Base-by-base conservation (phyloP, 805 yeast species). In the Pichia manshurica region DNA sequence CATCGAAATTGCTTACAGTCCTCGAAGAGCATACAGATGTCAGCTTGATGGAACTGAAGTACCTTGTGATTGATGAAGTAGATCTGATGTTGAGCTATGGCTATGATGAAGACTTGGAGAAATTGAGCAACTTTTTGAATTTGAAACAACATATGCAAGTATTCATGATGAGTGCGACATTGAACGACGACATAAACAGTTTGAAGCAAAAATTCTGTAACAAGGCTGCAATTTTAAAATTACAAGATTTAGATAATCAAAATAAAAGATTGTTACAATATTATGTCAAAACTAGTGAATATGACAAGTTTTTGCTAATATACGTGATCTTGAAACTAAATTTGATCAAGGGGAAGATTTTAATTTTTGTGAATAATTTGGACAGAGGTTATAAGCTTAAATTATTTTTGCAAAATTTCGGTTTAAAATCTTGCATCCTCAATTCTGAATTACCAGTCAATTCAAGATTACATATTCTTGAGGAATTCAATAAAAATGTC, bases 321-420 rank as follows among this genome's bases (percentile, higher is more conserved):
- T 93, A 91, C 62, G 96, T 93, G 39, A 89, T 93, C 38, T 84
- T 89, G 75, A 93, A 93, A 65, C 75, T 93, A 59, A 78, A 80
- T 50, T 73, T 93, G 54, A 84, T 93, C 62, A 85, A 86, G 65
- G 99, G 99, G 28, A 93, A 93, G 64, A 82, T 96, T 1, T 68
- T 93, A 39, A 71, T 90, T 7, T 93, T 93, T 70, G 98, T 93
- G 41, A 93, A 93, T 64, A 85, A 86, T 59, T 86, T 91, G 53
- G 98, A 93, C 62, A 82, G 99, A 70, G 96, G 97, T 34, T 93
- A 91, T 69, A 79, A 96, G 61, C 74, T 93, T 55, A 89, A 88
- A 62, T 71, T 93, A 53, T 95, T 90, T 56, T 69, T 93, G 53
- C 96, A 90, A 65, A 97, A 93, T 67, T 93, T 93, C 62, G 99